Base-by-base conservation (phyloP, 2,329 filamentous ascomycete genomes). In the Mycosphaerelloides madeirae region DNA sequence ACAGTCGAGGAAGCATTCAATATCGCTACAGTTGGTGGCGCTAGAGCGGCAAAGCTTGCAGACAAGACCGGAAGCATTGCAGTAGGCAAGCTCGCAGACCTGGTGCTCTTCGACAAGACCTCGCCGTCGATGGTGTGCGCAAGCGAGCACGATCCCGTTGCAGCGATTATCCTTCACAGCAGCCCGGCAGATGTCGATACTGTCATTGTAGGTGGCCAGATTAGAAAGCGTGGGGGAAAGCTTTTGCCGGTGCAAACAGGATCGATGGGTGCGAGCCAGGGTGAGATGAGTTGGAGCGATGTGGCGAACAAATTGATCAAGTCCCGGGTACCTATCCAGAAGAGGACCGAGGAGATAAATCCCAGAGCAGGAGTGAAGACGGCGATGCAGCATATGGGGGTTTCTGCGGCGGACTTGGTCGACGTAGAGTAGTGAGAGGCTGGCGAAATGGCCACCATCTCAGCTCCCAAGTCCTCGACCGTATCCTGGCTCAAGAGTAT, bases 81-180 rank as follows among this genome's bases (percentile, higher is more conserved):
- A 7, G 34, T 22, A 18, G 34, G 15, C 5, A 37, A 37, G 14
- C 13, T 22, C 9, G 75, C 75, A 2, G 75, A 78, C 56, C 46
- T 79, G 0, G 62, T 74, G 2, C 61, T 78, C 0, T 76, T 75
- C 38, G 69, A 74, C 48, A 64, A 61, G 1, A 32, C 60, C 14
- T 68, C 62, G 35, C 65, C 69, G 1, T 58, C 52, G 2, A 72
- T 74, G 68, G 57, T 72, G 2, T 66, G 63, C 42, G 69, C 60
- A 2, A 65, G 61, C 6, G 60, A 68, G 36, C 61, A 69, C 29
- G 65, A 73, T 48, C 68, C 69, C 1, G 57, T 73, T 9, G 65
- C 66, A 3, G 68, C 69, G 3, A 57, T 74, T n/a, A 63, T 73
- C 3, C 41, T 71, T 29, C 68, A 74, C 53, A 66, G 65, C 16